phyloP scores from a whole-genome alignment of 2,329 filamentous ascomycete genomes.

The Pseudopyricularia javanii region DNA sequence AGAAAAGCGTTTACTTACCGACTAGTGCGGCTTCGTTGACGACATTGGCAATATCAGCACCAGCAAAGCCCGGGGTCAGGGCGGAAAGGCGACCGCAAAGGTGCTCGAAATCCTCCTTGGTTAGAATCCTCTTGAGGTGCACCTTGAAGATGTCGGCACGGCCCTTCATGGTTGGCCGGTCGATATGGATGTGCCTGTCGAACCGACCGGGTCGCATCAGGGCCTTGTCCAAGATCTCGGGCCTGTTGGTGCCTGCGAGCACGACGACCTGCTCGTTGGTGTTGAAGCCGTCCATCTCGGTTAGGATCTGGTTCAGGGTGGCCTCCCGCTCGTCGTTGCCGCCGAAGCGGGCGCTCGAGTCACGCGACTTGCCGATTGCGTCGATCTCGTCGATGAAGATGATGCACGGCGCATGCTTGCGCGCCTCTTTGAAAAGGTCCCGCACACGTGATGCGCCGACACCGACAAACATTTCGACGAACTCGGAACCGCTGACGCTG shows the following conservation, averaged over 20 bases:
- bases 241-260: constrained; percentile 89
- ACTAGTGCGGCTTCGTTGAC: constrained; percentile 96
- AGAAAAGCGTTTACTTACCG: constrained; percentile 43
- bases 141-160: constrained; percentile 93
- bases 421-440: constrained; percentile 85
- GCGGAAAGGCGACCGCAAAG: constrained; percentile 81
- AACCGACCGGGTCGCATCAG: constrained; percentile 95
- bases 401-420: constrained; percentile 95
- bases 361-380: constrained; percentile 83
- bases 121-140: constrained; percentile 89
- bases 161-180: constrained; percentile 91
- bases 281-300: constrained; percentile 99
- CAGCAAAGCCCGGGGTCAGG: constrained; percentile 90
- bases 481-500: constrained; percentile 96
- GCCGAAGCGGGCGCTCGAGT: constrained; percentile 66
- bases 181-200: constrained; percentile 90
- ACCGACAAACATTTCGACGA: constrained; percentile 99
- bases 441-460: constrained; percentile 91
- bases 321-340: constrained; percentile 96
- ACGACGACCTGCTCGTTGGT: constrained; percentile 94
- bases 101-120: constrained; percentile 77
- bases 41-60: constrained; percentile 96
- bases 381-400: constrained; percentile 99
- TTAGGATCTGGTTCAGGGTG: constrained; percentile 95
- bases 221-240: constrained; percentile 88